Base-by-base conservation (phyloP, 176 grass and related monocot genomes). In the Oryza rufipogon region DNA sequence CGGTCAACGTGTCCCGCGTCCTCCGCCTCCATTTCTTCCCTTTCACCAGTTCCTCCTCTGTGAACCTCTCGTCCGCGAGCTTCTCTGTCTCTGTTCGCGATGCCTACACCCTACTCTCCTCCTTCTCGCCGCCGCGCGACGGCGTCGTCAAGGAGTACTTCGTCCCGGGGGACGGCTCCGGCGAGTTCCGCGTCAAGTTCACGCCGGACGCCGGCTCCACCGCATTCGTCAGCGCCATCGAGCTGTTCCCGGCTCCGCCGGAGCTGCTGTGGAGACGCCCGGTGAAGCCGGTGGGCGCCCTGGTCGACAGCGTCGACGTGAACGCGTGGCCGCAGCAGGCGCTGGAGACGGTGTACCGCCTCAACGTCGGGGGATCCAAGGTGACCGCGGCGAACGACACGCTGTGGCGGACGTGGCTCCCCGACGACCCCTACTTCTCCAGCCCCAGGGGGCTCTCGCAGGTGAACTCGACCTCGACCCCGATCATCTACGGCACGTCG, bases 21-120 rank as follows among this genome's bases (percentile, higher is more conserved):
- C 89, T 98, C 77, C 96, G 96, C 74, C 85, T 98, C 80, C 96
- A 98, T 73, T 95, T 98, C 82, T 75, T 85, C 75, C 92, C 91
- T 1, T 90, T 93, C 82, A 19, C 44, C 28, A 15, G 11, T 10
- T 44, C 68, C 60, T 0, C 23, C 44, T 9, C 42, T 44, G 47
- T 70, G 3, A 38, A 67, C 56, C 34, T 93, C 88, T 69, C 80
- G 14, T 64, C 85, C 1, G 69, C 91, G 4, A 63, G 54, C 7
- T 98, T 98, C 82, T 23, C 45, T 7, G 91, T 98, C 45, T 63
- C 33, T 0, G 56, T 91, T 10, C 72, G 14, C 56, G 42, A 83
- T 68, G 38, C 60, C 6, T 89, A 80, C 89, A 7, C 2, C 76
- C 16, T 98, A 2, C 74, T 93, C 13, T 5, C 72, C 20, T 30